Evolutionary conservation across 1,284 basidiomycete genomes (phyloP), one percentile per base, ranked within the genome.

Genomic region (Malassezia caprae): DNA sequence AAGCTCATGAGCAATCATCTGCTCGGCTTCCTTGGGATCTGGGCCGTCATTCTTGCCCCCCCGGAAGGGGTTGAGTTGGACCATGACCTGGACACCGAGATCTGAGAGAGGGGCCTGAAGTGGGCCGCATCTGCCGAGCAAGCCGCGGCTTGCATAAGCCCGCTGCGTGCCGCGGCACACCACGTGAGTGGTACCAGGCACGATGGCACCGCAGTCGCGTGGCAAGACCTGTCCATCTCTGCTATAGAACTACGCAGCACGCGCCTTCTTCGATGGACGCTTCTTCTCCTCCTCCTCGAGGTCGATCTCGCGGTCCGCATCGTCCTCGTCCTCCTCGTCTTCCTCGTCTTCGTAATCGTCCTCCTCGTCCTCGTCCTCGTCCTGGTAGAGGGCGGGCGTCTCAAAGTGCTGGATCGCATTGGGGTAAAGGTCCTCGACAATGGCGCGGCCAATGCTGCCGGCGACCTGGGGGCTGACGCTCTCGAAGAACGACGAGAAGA

Each of bases 401-500:
- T 59, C 58, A 61, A 66, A 73, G 48, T 66, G 68, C 37, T 69
- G 68, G 43, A 72, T 57, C 4, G 69, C 69, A 24, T 60, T 60
- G 12, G 69, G 71, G 62, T 55, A 73, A 43, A 72, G 60, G 39
- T 71, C 68, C 53, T 69, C 66, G 44, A 69, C 68, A 27, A 73
- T 51, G 8, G 56, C 56, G 50, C 65, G 64, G 26, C 68, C 71
- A 21, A 73, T 69, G 27, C 61, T 62, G 40, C 63, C 68, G 0
- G 67, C 66, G 6, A 69, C 47, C 56, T 67, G 62, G 30, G 48
- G 52, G 47, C 62, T 58, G 21, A 58, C 58, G 53, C 59, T 67
- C 40, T 80, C 73, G 74, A 86, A 87, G 64, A 90, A 89, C 67
- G 84, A 84, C 77, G 88, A 87, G 81, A 90, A 90, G 78, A 90